A percentile compares a stretch with the other conserved stretches of the same genome.
Evolutionary conservation across 2,329 filamentous ascomycete genomes (phyloP).

Genomic region (Alternaria gaisen): DNA sequence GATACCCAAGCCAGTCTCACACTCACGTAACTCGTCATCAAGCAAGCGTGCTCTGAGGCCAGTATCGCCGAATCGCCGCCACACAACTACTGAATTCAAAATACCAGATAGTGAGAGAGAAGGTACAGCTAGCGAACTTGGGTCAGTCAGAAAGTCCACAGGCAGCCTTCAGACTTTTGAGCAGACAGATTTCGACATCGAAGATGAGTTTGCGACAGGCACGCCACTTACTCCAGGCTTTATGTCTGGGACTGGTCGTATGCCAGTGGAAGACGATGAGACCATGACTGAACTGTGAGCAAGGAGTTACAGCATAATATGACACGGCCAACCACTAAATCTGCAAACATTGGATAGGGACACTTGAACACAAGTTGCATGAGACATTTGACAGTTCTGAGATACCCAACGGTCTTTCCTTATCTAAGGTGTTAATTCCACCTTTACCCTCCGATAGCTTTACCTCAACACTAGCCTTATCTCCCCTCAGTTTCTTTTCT

Average conservation of each 20-base stretch:
- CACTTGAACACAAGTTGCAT: constrained; percentile 9
- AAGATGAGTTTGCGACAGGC: constrained; percentile 51
- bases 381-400: background rate
- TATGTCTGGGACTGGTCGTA: constrained; percentile 31
- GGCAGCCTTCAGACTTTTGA: constrained; percentile 29
- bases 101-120: constrained; percentile 27
- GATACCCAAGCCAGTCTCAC: constrained; percentile 21
- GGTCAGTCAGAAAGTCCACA: constrained; percentile 21
- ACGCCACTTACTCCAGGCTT: constrained; percentile 50
- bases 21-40: constrained; percentile 29
- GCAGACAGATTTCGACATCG: constrained; percentile 50
- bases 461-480: background rate
- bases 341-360: background rate
- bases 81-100: constrained; percentile 36
- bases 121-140: constrained; percentile 3
- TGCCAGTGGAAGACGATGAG: constrained; percentile 31
- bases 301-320: background rate
- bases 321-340: background rate
- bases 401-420: constrained; percentile 10
- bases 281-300: constrained; percentile 35
- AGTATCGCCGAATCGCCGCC: constrained; percentile 47
- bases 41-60: constrained; percentile 42
- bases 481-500: background rate
- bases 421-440: background rate
- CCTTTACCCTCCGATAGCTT: constrained; percentile 6